Evolutionary conservation across 257 asterid genomes (phyloP).

Genomic region (Plantago major): DNA sequence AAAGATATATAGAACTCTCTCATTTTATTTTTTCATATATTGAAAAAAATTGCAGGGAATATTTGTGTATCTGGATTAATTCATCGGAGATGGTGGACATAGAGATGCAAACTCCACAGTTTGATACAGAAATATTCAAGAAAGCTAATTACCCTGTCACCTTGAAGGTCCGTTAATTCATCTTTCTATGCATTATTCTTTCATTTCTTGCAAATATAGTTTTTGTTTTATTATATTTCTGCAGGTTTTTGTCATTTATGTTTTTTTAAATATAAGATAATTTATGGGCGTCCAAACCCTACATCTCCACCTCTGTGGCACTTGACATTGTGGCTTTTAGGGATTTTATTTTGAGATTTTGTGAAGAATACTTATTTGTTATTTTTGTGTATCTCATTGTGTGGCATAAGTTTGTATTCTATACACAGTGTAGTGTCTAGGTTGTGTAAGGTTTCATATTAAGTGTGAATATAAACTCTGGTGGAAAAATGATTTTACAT

Average conservation of each 20-base stretch:
- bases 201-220: background rate
- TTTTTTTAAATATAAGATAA: too few species aligned
- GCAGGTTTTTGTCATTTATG: background rate
- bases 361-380: background rate
- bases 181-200: background rate
- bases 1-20: too few species aligned
- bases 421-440: background rate
- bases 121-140: too few species aligned
- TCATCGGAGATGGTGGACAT: slow-evolving; percentile 15
- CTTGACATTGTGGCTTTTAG: too few species aligned
- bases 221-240: background rate
- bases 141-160: slow-evolving; percentile 45
- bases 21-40: too few species aligned
- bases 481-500: too few species aligned
- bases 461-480: too few species aligned
- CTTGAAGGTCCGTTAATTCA: slow-evolving; percentile 33
- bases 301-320: too few species aligned
- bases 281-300: too few species aligned
- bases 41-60: background rate
- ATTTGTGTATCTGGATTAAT: background rate
- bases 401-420: too few species aligned
- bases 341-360: background rate
- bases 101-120: slow-evolving; percentile 35
- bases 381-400: background rate
- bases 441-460: too few species aligned